Evolutionary conservation across 192 early-diverging fungal genomes (phyloP).

Genomic region (Powellomyces hirtus): DNA sequence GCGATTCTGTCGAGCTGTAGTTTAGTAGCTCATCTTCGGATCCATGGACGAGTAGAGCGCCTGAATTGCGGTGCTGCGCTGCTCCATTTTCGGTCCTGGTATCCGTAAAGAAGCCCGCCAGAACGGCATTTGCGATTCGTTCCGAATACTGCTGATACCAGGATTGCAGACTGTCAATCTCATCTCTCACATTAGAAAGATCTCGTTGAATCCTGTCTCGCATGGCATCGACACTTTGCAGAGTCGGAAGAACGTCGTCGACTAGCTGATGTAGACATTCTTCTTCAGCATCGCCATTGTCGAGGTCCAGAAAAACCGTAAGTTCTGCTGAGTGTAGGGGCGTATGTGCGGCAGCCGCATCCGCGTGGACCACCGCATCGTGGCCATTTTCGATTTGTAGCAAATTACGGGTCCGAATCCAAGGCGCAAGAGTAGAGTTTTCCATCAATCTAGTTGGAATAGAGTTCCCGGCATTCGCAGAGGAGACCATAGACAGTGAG

Average conservation of each 20-base stretch:
- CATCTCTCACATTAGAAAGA: background rate
- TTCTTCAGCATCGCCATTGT: background rate
- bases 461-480: no score
- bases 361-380: no score
- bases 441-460: no score
- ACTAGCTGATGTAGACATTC: no score
- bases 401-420: no score
- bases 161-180: background rate
- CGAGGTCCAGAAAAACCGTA: no score
- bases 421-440: no score
- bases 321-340: no score
- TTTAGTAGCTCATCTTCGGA: background rate
- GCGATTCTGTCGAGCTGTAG: background rate
- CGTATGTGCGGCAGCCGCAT: no score
- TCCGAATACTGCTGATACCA: constrained; percentile 1
- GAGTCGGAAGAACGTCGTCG: background rate
- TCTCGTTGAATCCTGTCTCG: background rate
- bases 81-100: background rate
- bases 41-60: background rate
- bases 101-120: background rate
- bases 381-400: no score
- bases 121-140: background rate
- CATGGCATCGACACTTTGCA: background rate
- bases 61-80: background rate
- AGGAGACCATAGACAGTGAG: no score